A percentile compares a stretch with the other conserved stretches of the same genome.
Evolutionary conservation across 2,329 filamentous ascomycete species (phyloP).

Genomic region (Geoglossum cookeanum): DNA sequence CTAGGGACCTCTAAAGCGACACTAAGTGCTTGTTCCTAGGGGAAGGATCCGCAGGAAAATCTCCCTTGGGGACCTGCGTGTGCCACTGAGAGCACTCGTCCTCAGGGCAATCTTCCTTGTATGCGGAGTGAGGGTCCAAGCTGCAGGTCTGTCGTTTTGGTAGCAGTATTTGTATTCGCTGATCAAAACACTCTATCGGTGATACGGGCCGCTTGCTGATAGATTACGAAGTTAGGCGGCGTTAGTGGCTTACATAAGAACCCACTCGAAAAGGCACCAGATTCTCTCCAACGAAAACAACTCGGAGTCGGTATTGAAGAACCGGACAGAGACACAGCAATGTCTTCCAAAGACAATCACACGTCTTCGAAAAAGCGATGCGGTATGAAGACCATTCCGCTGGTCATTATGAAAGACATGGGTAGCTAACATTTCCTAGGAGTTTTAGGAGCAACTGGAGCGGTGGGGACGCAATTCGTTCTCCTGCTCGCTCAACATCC

Average conservation of each 20-base stretch:
- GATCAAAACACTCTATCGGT: no score
- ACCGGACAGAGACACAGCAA: not conserved
- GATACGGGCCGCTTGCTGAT: no score
- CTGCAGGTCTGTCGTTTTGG: no score
- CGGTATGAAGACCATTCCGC: not conserved
- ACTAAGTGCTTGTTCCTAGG: not conserved
- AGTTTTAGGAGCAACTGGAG: constrained; percentile 82
- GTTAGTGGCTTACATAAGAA: not conserved
- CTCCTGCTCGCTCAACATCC: constrained; percentile 79
- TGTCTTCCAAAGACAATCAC: not conserved
- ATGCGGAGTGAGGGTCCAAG: no score
- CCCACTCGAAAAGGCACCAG: not conserved
- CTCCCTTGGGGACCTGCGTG: no score
- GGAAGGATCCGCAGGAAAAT: no score
- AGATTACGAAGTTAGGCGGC: no score
- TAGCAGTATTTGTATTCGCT: no score
- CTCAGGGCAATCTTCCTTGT: not conserved
- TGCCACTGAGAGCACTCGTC: not conserved
- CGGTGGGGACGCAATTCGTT: constrained; percentile 89
- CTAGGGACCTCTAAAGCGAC: not conserved
- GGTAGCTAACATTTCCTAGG: constrained; percentile 17
- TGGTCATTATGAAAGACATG: not conserved
- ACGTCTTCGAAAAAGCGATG: not conserved
- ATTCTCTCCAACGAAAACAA: not conserved
- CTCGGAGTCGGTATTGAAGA: not conserved